Conservation (phyloP, 1,284 basidiomycete genomes). For the Afroboletus lepidellus region DNA sequence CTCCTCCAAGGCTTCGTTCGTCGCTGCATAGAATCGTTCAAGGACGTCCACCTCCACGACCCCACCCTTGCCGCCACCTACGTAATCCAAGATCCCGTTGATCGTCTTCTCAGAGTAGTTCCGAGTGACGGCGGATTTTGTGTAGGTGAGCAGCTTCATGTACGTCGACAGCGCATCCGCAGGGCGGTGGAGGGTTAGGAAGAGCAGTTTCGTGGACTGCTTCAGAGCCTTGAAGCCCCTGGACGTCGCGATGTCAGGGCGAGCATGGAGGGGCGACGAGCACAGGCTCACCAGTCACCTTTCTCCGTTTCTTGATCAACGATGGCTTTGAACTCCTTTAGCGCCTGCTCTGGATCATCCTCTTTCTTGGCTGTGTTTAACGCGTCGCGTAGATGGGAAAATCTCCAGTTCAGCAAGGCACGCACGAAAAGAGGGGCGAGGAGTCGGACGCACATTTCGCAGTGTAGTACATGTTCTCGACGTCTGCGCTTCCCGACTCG, state of each 20-base stretch:
- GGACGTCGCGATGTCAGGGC: constrained; percentile 5
- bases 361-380: constrained; percentile 80
- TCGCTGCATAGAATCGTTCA: constrained; percentile 94
- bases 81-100: constrained; percentile 98
- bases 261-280: not conserved
- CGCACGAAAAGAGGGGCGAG: not conserved
- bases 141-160: constrained; percentile 83
- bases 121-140: constrained; percentile 87
- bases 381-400: constrained; percentile 2
- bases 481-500: constrained; percentile 81
- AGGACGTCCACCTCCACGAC: constrained; percentile 84
- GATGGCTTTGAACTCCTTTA: constrained; percentile 85
- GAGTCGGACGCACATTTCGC: constrained; percentile 75
- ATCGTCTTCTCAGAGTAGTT: constrained; percentile 98
- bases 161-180: constrained; percentile 87
- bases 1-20: constrained; percentile 86
- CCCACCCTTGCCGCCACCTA: constrained; percentile 87
- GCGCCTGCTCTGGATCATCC: constrained; percentile 84
- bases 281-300: constrained; percentile 77
- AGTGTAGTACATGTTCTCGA: constrained; percentile 98
- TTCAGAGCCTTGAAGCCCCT: constrained; percentile 99
- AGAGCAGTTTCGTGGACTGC: constrained; percentile 95
- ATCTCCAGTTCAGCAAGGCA: not conserved
- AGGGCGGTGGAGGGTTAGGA: constrained; percentile 75
- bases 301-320: constrained; percentile 88